Conservation (phyloP, 176 grass and related monocot genomes). For the Musa schizocarpa region DNA sequence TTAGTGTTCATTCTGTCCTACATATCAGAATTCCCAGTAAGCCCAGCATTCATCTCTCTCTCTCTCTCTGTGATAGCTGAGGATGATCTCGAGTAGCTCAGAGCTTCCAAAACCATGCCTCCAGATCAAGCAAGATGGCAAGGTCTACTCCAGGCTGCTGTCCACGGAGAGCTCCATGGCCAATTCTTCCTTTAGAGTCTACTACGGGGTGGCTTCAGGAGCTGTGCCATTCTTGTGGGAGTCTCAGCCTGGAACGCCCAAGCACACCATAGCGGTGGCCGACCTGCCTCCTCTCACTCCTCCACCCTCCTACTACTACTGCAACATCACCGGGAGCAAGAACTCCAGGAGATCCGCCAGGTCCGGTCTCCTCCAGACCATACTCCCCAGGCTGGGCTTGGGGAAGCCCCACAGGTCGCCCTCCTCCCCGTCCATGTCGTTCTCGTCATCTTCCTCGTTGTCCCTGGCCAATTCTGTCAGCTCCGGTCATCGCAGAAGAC, state of each 20-base stretch:
- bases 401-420: not conserved
- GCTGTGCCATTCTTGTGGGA: constrained; percentile 86
- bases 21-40: not conserved
- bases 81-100: not conserved
- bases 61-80: not conserved
- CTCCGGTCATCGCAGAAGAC: not conserved
- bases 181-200: constrained; percentile 84
- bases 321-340: not conserved
- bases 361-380: constrained; percentile 35
- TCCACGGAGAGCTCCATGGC: constrained; percentile 51
- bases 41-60: not conserved
- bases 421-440: not conserved
- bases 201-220: constrained; percentile 51
- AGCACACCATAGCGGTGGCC: constrained; percentile 20
- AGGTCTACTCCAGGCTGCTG: constrained; percentile 85
- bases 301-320: constrained; percentile 71
- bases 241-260: constrained; percentile 80
- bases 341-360: constrained; percentile 25
- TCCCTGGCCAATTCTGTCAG: constrained; percentile 17
- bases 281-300: constrained; percentile 39
- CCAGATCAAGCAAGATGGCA: constrained; percentile 53
- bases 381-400: constrained; percentile 42
- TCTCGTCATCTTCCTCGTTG: constrained; percentile 3
- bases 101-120: constrained; percentile 27
- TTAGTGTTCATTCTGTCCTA: no score